Evolutionary conservation across 2,329 filamentous ascomycete species (phyloP), one percentile per base, ranked within the genome.

Genomic region (Ceratocystis diversiconidia): DNA sequence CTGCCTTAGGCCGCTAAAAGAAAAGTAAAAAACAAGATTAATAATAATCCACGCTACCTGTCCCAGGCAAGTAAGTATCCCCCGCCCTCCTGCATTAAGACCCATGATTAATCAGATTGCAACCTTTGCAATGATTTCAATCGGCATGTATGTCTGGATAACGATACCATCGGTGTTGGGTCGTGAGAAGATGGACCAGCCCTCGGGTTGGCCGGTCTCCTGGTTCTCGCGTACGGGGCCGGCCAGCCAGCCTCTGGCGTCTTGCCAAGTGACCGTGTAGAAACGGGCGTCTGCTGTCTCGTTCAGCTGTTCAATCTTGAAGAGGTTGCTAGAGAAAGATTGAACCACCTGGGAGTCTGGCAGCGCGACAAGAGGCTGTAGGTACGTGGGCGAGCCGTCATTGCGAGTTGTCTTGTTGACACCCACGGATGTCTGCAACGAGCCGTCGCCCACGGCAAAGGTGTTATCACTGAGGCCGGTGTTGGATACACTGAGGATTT

Each of bases 41-140:
- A 43, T 46, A 17, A 60, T 28, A 25, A 59, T 59, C 15, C 52
- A 52, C 10, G 22, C 32, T 50, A 52, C 19, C 50, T 5, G n/a
- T 64, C 15, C 17, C 32, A 57, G 36, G 36, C 36, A n/a, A 25
- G 19, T 46, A 22, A 30, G 44, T 43, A n/a, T 43, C 32, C n/a
- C 46, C 41, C 41, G 1, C 44, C 19, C n/a, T n/a, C 15, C 30
- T 30, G 62, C 25, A 63, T 57, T 44, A 63, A 48, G n/a, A 55
- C 61, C 30, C 36, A 12, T 5, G 36, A 12, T 12, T 41, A 15
- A 41, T 41, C 36, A 41, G 10, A 41, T 41, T 41, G 66, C 57
- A 22, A 65, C 12, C 64, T 68, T 68, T 3, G 66, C 66, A 10
- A 66, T 28, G 22, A 68, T 46, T 12, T 60, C 30, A 10, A 68